Conservation (phyloP, 176 grass and related monocot species). For the Oryza meridionalis region DNA sequence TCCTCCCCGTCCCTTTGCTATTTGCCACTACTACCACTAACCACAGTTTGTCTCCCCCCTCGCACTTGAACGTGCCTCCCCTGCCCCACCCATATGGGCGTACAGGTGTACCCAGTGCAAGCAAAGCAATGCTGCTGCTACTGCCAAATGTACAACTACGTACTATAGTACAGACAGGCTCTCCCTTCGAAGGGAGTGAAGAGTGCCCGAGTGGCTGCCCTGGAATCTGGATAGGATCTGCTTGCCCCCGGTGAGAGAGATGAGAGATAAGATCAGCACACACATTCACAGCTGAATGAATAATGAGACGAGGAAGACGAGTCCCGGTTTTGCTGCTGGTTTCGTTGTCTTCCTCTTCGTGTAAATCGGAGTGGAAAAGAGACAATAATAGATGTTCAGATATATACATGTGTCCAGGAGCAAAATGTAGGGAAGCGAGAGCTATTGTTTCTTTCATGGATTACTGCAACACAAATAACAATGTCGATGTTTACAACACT, state of each 20-base stretch:
- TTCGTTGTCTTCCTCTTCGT: background rate
- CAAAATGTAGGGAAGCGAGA: background rate
- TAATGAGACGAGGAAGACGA: background rate
- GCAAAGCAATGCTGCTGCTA: background rate
- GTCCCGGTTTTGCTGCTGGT: background rate
- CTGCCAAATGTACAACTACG: conserved; percentile 20
- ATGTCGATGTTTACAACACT: conserved; percentile 27
- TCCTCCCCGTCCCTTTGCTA: background rate
- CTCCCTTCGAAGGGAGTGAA: background rate
- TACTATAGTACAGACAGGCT: background rate
- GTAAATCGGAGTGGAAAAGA: background rate
- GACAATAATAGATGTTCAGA: background rate
- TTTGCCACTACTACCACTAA: background rate
- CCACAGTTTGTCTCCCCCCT: conserved; percentile 6
- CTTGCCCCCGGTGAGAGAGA: conserved; percentile 4
- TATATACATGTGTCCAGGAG: background rate
- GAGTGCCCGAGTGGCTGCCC: no score
- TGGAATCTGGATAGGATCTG: background rate
- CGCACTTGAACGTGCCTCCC: background rate
- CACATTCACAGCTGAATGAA: background rate
- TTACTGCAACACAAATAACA: conserved; percentile 35
- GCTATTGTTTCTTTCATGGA: background rate
- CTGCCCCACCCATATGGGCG: conserved; percentile 4
- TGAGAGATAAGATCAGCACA: background rate
- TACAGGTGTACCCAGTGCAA: background rate